phyloP scores from a whole-genome alignment of 306 rosid genomes.

The Dryas alaskensis region DNA sequence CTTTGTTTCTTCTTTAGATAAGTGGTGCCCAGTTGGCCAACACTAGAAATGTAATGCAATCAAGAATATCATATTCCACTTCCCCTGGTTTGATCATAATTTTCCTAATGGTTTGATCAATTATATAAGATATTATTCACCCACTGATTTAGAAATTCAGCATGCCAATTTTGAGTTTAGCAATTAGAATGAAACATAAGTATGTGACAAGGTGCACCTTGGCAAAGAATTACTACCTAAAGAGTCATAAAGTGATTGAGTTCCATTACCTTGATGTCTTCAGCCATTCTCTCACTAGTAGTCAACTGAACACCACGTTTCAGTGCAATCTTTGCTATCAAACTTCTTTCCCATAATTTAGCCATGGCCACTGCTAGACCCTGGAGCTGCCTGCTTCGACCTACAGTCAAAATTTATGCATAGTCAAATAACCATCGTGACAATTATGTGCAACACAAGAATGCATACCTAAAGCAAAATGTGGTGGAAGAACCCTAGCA shows the following conservation, averaged over 20 bases:
- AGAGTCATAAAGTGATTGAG: slow-evolving; percentile 18
- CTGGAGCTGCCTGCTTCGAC: slow-evolving; percentile 89
- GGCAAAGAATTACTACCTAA: slow-evolving; percentile 2
- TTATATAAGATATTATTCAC: background rate
- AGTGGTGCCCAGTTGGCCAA: background rate
- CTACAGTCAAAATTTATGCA: slow-evolving; percentile 40
- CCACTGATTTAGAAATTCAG: slow-evolving; percentile 9
- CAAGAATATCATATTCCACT: background rate
- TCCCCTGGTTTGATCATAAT: background rate
- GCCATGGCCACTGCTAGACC: slow-evolving; percentile 81
- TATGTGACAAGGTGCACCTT: slow-evolving; percentile 13
- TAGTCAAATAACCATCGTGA: slow-evolving; percentile 23
- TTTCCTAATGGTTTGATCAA: background rate
- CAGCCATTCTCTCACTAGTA: slow-evolving; percentile 99
- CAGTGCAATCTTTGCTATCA: slow-evolving; percentile 87
- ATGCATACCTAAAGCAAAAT: slow-evolving; percentile 81
- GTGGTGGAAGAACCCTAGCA: slow-evolving; percentile 96
- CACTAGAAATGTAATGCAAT: background rate
- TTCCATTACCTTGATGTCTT: slow-evolving; percentile 80
- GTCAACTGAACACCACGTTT: slow-evolving; percentile 97
- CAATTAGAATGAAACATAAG: background rate
- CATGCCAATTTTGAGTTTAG: slow-evolving; percentile 18
- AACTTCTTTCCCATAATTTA: slow-evolving; percentile 86
- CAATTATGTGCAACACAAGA: slow-evolving; percentile 14
- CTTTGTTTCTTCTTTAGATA: background rate